These are phyloP conservation scores for Neophaeococcomyces aloes DNA, from an alignment of 2,329 filamentous ascomycete species.

Conservation along the genomic window DNA sequence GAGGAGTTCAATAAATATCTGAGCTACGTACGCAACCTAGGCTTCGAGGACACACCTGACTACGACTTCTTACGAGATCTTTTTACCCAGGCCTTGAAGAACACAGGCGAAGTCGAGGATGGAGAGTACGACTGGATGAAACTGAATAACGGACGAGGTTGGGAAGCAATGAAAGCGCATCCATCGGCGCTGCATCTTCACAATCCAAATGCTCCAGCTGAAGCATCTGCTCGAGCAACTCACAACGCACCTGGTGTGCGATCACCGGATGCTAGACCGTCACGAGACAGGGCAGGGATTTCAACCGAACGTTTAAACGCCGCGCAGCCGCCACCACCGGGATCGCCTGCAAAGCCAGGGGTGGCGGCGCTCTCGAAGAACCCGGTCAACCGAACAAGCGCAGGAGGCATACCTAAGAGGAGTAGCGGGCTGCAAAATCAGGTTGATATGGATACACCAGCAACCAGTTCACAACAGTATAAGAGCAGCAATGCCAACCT, in stretches of 20 bases:
- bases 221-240: conserved; percentile 74
- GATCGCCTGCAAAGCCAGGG: conserved; percentile 64
- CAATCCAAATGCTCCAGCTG: conserved; percentile 65
- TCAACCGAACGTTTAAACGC: conserved; percentile 87
- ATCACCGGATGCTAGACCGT: conserved; percentile 29
- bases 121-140: conserved; percentile 99
- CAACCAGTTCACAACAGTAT: conserved; percentile 89
- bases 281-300: conserved; percentile 54
- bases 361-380: conserved; percentile 51
- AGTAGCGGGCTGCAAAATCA: conserved; percentile 27
- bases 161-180: conserved; percentile 68
- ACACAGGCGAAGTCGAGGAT: conserved; percentile 86
- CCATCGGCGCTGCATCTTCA: conserved; percentile 64
- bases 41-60: conserved; percentile 96
- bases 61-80: conserved; percentile 96
- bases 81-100: conserved; percentile 92
- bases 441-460: conserved; percentile 65
- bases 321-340: conserved; percentile 74
- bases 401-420: conserved; percentile 36
- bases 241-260: conserved; percentile 51
- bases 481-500: conserved; percentile 90
- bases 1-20: conserved; percentile 98
- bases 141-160: conserved; percentile 83
- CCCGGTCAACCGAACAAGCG: conserved; percentile 59
- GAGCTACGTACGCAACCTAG: conserved; percentile 91